These are phyloP conservation scores for Solanum medicagineum DNA, from an alignment of 257 asterid genomes.

Conservation along the genomic window DNA sequence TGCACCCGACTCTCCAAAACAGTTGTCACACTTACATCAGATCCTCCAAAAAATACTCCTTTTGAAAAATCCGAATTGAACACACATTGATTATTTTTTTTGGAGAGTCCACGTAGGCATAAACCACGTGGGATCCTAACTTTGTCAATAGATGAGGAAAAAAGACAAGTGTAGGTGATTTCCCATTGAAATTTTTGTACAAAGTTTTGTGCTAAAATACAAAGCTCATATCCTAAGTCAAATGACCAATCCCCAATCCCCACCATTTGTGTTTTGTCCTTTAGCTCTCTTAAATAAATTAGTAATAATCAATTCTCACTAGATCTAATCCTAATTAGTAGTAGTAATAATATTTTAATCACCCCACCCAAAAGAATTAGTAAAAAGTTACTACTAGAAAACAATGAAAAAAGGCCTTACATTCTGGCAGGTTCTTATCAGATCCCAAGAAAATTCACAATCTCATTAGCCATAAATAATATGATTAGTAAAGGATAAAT, in stretches of 20 bases:
- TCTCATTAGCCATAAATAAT: not conserved
- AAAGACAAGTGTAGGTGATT: slow-evolving; percentile 40
- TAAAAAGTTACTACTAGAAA: not conserved
- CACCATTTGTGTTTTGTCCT: slow-evolving; percentile 28
- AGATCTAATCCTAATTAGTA: slow-evolving; percentile 23
- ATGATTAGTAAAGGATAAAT: not conserved
- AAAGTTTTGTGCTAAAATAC: slow-evolving; percentile 22
- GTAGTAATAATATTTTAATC: not conserved
- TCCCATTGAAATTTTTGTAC: slow-evolving; percentile 31
- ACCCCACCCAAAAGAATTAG: not conserved
- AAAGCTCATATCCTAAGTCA: slow-evolving; percentile 30
- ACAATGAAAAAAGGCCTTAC: not conserved
- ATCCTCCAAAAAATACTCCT: not conserved
- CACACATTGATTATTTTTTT: not conserved
- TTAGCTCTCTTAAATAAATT: not conserved
- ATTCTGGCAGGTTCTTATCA: slow-evolving; percentile 13
- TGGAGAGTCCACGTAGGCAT: too few species aligned
- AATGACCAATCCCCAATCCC: slow-evolving; percentile 39
- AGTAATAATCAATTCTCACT: not conserved
- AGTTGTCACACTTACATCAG: not conserved
- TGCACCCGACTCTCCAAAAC: not conserved
- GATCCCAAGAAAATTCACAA: slow-evolving; percentile 18
- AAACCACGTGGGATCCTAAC: too few species aligned
- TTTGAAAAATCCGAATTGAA: too few species aligned
- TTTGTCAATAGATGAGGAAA: slow-evolving; percentile 19